Evolutionary conservation across 1,284 basidiomycete species (phyloP).

Genomic region (Pseudozyma tsukubaensis): DNA sequence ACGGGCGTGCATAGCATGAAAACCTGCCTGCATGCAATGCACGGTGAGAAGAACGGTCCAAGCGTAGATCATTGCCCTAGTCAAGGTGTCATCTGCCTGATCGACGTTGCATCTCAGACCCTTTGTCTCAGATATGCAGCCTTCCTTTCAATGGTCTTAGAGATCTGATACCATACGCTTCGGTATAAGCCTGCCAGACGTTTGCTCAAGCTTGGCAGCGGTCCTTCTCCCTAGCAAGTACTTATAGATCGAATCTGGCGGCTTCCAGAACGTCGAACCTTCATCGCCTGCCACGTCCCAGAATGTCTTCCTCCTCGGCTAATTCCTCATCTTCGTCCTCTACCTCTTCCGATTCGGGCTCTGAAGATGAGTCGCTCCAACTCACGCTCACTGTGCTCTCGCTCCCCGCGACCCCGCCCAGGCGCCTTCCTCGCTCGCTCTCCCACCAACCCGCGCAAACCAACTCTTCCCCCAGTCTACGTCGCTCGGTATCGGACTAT

Average conservation of each 20-base stretch:
- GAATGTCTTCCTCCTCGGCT: neutral
- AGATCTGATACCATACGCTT: no score
- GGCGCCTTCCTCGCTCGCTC: neutral
- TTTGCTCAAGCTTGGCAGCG: neutral
- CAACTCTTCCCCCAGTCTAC: neutral
- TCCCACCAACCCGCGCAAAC: neutral
- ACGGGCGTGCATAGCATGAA: slow-evolving; percentile 8
- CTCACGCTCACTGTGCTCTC: slow-evolving; percentile 20
- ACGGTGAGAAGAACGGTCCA: slow-evolving; percentile 1
- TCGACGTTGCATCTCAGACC: slow-evolving; percentile 1
- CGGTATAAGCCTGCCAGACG: neutral
- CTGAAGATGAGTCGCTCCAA: slow-evolving; percentile 4
- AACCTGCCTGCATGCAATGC: neutral
- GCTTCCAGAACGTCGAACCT: neutral
- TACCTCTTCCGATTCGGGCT: neutral
- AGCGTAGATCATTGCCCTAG: slow-evolving; percentile 6
- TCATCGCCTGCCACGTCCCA: neutral
- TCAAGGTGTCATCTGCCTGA: slow-evolving; percentile 2
- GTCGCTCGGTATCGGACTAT: neutral
- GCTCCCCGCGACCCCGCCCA: neutral
- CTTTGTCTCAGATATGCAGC: neutral
- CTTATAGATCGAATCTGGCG: neutral
- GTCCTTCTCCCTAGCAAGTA: neutral
- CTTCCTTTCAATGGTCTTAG: no score
- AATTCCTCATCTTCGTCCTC: neutral